phyloP scores from a whole-genome alignment of 305 asterid species.

The Fraxinus albicans region DNA sequence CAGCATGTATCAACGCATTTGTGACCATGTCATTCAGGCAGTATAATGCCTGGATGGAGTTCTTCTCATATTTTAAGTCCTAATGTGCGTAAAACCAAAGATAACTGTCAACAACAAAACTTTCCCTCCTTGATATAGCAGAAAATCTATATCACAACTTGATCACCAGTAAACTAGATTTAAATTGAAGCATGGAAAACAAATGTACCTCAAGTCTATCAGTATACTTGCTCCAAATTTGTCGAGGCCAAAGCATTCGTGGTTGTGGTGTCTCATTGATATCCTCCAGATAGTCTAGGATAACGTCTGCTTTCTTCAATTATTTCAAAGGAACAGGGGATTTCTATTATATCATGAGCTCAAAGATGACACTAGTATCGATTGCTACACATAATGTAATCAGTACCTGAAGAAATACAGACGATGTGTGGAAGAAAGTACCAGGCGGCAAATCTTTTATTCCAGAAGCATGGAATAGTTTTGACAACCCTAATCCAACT shows the following conservation, averaged over 20 bases:
- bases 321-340: not conserved
- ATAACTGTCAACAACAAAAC: not conserved
- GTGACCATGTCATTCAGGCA: conserved; percentile 58
- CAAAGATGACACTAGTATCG: not conserved
- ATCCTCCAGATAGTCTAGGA: conserved; percentile 52
- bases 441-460: conserved; percentile 43
- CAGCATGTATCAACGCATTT: conserved; percentile 43
- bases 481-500: conserved; percentile 51
- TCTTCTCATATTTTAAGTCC: conserved; percentile 47
- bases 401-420: conserved; percentile 49
- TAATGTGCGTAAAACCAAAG: not conserved
- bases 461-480: conserved; percentile 53
- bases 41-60: conserved; percentile 49
- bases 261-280: conserved; percentile 53
- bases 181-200: not conserved
- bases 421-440: conserved; percentile 45
- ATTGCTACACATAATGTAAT: conserved; percentile 9
- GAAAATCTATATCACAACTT: not conserved
- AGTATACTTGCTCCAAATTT: not conserved
- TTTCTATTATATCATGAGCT: not conserved
- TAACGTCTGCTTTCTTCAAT: conserved; percentile 26
- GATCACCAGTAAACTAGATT: not conserved
- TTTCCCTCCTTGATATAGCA: not conserved
- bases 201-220: not conserved
- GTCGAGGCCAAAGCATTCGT: not conserved